Evolutionary conservation across 352 stramenopile species (phyloP).

Genomic region (Peronosclerospora sorghi): DNA sequence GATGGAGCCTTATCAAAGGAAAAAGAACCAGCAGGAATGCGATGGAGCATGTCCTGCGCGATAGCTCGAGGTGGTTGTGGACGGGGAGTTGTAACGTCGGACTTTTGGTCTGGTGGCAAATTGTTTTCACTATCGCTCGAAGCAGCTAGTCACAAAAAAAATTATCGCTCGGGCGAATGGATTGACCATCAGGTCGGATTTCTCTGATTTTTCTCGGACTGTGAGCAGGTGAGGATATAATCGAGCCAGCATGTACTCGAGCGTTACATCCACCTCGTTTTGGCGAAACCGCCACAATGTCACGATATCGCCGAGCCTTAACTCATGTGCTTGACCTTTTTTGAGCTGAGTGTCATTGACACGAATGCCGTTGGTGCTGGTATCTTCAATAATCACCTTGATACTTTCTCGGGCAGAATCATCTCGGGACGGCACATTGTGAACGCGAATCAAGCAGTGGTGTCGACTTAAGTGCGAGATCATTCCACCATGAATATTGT

Average conservation of each 20-base stretch:
- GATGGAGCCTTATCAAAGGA: background rate
- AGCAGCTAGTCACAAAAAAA: constrained; percentile 15
- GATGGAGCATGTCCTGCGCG: constrained; percentile 12
- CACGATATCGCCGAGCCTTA: constrained; percentile 43
- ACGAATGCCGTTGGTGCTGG: constrained; percentile 56
- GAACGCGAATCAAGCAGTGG: constrained; percentile 55
- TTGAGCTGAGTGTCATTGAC: constrained; percentile 49
- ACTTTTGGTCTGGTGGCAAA: constrained; percentile 9
- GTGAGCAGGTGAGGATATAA: constrained; percentile 5
- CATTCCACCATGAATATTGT: constrained; percentile 44
- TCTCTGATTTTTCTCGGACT: constrained; percentile 7
- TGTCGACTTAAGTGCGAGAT: constrained; percentile 45
- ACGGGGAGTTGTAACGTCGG: background rate
- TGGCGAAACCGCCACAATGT: constrained; percentile 42
- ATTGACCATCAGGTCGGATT: constrained; percentile 24
- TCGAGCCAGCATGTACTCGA: constrained; percentile 30
- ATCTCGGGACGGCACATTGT: constrained; percentile 16
- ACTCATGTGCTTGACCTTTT: constrained; percentile 25
- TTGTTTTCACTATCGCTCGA: constrained; percentile 11
- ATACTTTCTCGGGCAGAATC: constrained; percentile 19
- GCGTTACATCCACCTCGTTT: constrained; percentile 38
- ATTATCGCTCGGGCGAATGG: constrained; percentile 18
- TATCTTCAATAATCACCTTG: constrained; percentile 50
- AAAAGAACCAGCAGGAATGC: constrained; percentile 9
- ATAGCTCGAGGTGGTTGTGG: constrained; percentile 5